Base-by-base conservation (phyloP, 2,329 filamentous ascomycete species). In the Exophiala calicioides region DNA sequence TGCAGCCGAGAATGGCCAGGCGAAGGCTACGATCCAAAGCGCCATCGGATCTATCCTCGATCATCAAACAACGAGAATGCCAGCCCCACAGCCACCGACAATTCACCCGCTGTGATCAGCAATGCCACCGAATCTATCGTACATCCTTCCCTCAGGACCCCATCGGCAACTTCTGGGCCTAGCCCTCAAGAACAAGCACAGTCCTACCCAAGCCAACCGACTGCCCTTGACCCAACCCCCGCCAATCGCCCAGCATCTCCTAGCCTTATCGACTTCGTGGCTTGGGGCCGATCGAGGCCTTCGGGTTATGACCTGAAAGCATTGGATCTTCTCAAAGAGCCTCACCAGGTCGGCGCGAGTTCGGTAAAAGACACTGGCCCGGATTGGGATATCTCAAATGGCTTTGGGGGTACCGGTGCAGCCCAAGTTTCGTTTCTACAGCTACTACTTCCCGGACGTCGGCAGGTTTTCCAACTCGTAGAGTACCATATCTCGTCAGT, bases 241-340 rank as follows among this genome's bases (percentile, higher is more conserved):
- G 23, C 27, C 21, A 50, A 42, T 36, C 26, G 36, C 9, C 19
- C 45, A 15, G 33, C 33, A 5, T 19, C 26, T 9, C 47, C 49
- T 10, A 44, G 40, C 15, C 69, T 75, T 3, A 63, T 76, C 0
- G 72, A 76, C 44, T 76, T 74, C 34, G 61, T 75, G 2, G 71
- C 72, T 1, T 76, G 73, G 73, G 73, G 72, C 6, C 65, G 72
- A 12, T 62, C 40, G n/a, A 57, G 52, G 30, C 34, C 56, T 12
- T 53, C 56, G 16, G 55, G 57, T 31, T 57, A 57, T 32, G 50
- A 55, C 21, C 46, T 55, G 20, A 53, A 55, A 36, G 53, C 56
- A 9, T 34, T 58, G 13, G 56, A 58, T 15, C 51, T 58, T 5
- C 49, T 66, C 26, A 76, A 75, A 52, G 67, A 74, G 29, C 63